A percentile compares a stretch with the other conserved stretches of the same genome.
These are phyloP conservation scores for Aspergillus hancockii DNA, from an alignment of 495 filamentous ascomycete species.

Conservation along the genomic window DNA sequence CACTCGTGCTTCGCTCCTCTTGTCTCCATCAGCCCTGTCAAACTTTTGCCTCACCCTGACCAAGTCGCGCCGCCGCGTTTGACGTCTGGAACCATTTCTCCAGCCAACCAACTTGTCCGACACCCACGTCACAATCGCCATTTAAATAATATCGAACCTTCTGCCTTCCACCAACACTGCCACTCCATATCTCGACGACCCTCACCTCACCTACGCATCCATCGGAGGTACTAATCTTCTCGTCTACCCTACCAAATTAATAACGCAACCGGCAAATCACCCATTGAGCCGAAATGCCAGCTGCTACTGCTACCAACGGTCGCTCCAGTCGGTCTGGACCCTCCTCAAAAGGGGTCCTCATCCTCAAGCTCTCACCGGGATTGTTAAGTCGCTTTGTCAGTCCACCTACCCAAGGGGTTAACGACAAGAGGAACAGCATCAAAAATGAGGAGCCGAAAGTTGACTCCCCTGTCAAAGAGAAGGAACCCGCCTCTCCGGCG, in stretches of 20 bases:
- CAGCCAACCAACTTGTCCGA: conserved; percentile 13
- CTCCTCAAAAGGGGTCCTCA: conserved; percentile 46
- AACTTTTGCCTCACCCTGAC: conserved; percentile 30
- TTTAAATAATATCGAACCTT: conserved; percentile 5
- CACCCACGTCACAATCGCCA: conserved; percentile 19
- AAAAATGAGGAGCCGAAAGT: conserved; percentile 35
- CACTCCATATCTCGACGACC: conserved; percentile 5
- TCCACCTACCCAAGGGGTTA: conserved; percentile 25
- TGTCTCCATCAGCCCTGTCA: conserved; percentile 24
- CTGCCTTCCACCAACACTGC: conserved; percentile 13
- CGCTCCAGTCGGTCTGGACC: conserved; percentile 37
- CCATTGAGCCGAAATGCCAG: conserved; percentile 36
- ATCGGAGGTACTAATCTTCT: neutral
- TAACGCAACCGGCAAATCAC: neutral
- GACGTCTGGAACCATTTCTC: conserved; percentile 16
- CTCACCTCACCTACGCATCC: neutral
- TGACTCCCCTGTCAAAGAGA: conserved; percentile 43
- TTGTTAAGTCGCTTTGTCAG: conserved; percentile 48
- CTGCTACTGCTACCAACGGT: conserved; percentile 32
- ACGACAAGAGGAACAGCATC: conserved; percentile 29
- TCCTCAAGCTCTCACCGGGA: conserved; percentile 53
- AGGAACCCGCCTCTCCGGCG: conserved; percentile 48
- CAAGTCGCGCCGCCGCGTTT: conserved; percentile 23
- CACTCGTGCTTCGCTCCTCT: conserved; percentile 25
- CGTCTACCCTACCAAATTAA: neutral